A percentile compares a stretch with the other conserved stretches of the same genome.
phyloP scores from a whole-genome alignment of 441 rosid species.

The Rhodomyrtus psidioides region DNA sequence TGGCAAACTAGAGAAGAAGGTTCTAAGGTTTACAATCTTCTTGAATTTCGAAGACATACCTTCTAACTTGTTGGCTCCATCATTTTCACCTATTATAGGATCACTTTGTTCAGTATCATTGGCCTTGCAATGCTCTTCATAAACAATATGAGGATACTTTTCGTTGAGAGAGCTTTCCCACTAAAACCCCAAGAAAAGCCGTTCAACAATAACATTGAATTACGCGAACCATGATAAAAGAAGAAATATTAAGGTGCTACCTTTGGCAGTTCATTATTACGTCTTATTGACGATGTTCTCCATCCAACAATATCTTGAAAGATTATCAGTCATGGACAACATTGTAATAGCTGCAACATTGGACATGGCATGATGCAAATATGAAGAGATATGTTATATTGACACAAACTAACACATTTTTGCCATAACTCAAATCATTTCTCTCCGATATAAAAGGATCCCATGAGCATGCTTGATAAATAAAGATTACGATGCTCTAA shows the following conservation, averaged over 20 bases:
- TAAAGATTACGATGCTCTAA: background rate
- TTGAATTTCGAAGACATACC: slow-evolving; percentile 26
- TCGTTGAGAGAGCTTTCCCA: slow-evolving; percentile 61
- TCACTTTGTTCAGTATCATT: slow-evolving; percentile 32
- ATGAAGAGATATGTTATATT: background rate
- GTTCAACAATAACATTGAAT: background rate
- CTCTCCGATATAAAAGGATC: no score
- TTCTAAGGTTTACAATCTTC: background rate
- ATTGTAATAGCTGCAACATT: background rate
- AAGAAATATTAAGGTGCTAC: slow-evolving; percentile 20
- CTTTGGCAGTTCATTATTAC: slow-evolving; percentile 79
- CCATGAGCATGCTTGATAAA: background rate
- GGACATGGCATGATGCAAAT: background rate
- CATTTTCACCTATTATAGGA: slow-evolving; percentile 26
- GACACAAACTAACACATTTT: background rate
- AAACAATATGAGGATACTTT: slow-evolving; percentile 83
- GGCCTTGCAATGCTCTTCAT: slow-evolving; percentile 86
- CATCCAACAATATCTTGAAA: slow-evolving; percentile 86
- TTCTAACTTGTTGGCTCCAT: slow-evolving; percentile 55
- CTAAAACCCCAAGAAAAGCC: slow-evolving; percentile 20
- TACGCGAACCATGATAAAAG: background rate
- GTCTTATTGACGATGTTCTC: slow-evolving; percentile 95
- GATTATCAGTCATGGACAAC: slow-evolving; percentile 30
- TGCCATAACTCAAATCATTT: background rate
- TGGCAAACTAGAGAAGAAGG: background rate